These are phyloP conservation scores for Lepidium aucheri DNA, from an alignment of 345 rosid species.

Conservation along the genomic window DNA sequence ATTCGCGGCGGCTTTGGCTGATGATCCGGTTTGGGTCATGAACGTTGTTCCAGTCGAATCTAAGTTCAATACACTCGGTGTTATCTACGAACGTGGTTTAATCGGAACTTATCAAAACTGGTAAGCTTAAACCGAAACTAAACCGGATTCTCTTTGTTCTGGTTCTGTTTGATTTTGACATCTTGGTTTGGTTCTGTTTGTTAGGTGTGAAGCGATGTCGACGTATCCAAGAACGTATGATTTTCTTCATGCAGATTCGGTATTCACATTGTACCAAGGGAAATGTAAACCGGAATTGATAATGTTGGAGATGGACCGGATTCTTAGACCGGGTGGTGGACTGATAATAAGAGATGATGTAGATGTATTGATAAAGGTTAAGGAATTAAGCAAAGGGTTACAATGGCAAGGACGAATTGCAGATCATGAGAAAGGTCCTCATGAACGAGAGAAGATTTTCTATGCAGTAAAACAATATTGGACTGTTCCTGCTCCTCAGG, in stretches of 20 bases:
- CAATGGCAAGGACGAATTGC: slow-evolving; percentile 73
- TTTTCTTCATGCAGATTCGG: slow-evolving; percentile 69
- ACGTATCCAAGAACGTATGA: slow-evolving; percentile 95
- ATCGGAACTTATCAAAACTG: slow-evolving; percentile 93
- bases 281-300: slow-evolving; percentile 75
- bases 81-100: slow-evolving; percentile 73
- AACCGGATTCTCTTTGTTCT: background rate
- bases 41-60: slow-evolving; percentile 67
- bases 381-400: slow-evolving; percentile 51
- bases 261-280: slow-evolving; percentile 58
- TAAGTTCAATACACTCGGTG: slow-evolving; percentile 62
- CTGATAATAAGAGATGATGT: slow-evolving; percentile 86
- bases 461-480: slow-evolving; percentile 74
- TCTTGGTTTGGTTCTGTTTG: background rate
- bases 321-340: slow-evolving; percentile 79
- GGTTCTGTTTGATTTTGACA: background rate
- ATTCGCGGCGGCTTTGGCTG: slow-evolving; percentile 68
- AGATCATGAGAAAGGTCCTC: slow-evolving; percentile 79
- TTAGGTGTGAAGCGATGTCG: slow-evolving; percentile 76
- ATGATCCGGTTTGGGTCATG: slow-evolving; percentile 89
- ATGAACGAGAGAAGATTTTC: slow-evolving; percentile 63
- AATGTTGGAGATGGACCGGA: slow-evolving; percentile 81
- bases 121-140: slow-evolving; percentile 26
- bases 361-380: slow-evolving; percentile 52
- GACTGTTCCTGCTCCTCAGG: slow-evolving; percentile 40